Evolutionary conservation across 2,329 filamentous ascomycete species (phyloP).

Genomic region (Mollisiaceae sp.): DNA sequence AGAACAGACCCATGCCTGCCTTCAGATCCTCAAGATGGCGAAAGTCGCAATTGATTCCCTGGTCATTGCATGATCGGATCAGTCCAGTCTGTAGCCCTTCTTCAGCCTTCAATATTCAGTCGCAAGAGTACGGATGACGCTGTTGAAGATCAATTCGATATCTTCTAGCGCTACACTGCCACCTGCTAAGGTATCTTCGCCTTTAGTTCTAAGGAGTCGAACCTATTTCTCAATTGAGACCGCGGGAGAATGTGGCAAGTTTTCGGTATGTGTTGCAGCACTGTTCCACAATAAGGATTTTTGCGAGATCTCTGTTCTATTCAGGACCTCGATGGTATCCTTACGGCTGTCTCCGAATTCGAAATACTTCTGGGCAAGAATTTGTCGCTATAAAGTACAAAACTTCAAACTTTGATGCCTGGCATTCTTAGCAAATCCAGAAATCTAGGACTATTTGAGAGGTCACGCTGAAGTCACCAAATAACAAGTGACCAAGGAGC

Average conservation of each 20-base stretch:
- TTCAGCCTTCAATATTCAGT: too few species aligned
- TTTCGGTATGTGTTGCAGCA: background rate
- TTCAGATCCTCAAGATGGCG: constrained; percentile 59
- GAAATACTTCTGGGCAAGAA: background rate
- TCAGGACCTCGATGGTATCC: background rate
- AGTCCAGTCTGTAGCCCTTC: background rate
- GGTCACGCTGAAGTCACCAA: background rate
- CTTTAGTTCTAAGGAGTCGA: too few species aligned
- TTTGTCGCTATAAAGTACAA: background rate
- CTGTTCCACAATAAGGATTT: background rate
- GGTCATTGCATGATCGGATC: constrained; percentile 50
- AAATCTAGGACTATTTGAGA: background rate
- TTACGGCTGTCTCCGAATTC: background rate
- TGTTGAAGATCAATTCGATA: background rate
- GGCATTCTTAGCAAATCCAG: background rate
- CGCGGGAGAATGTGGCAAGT: background rate
- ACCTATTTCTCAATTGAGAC: too few species aligned
- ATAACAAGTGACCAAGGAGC: background rate
- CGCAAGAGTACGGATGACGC: too few species aligned
- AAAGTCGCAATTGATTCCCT: constrained; percentile 58
- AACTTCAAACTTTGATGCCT: background rate
- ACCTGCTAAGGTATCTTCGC: too few species aligned
- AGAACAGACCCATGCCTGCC: constrained; percentile 51
- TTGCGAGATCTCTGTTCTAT: background rate
- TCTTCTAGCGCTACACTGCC: background rate